Evolutionary conservation across 1,284 basidiomycete species (phyloP).

Genomic region (Ganoderma leucocontextum): DNA sequence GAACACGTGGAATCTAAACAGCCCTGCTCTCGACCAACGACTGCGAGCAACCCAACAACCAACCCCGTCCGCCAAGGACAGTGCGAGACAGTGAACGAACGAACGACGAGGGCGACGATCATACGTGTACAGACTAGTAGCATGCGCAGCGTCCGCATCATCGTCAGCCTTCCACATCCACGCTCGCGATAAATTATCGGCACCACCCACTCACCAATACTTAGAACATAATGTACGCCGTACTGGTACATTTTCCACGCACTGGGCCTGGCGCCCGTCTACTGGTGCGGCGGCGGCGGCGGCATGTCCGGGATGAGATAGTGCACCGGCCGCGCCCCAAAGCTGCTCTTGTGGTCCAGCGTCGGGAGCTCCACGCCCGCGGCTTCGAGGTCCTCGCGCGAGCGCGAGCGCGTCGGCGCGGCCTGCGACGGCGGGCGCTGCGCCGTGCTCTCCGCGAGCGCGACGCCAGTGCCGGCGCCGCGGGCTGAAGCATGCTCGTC

Average conservation of each 20-base stretch:
- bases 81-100: slow-evolving; percentile 10
- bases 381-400: slow-evolving; percentile 38
- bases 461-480: slow-evolving; percentile 4
- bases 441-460: slow-evolving; percentile 26
- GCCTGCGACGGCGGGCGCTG: slow-evolving; percentile 24
- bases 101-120: slow-evolving; percentile 14
- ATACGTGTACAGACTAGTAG: slow-evolving; percentile 24
- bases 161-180: not conserved
- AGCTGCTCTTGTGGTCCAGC: slow-evolving; percentile 46
- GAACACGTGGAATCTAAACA: slow-evolving; percentile 9
- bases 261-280: slow-evolving; percentile 11
- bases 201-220: slow-evolving; percentile 10
- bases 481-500: not conserved
- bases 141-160: not conserved
- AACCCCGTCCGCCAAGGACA: not conserved
- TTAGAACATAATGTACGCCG: slow-evolving; percentile 2
- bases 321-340: slow-evolving; percentile 44
- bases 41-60: not conserved
- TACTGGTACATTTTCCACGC: slow-evolving; percentile 29
- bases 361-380: slow-evolving; percentile 33
- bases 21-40: slow-evolving; percentile 10
- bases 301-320: slow-evolving; percentile 48
- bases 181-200: not conserved
- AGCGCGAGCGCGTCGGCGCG: slow-evolving; percentile 28
- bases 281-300: slow-evolving; percentile 28